Conservation (phyloP, 2,329 filamentous ascomycete genomes). For the Aureobasidium mangrovei region DNA sequence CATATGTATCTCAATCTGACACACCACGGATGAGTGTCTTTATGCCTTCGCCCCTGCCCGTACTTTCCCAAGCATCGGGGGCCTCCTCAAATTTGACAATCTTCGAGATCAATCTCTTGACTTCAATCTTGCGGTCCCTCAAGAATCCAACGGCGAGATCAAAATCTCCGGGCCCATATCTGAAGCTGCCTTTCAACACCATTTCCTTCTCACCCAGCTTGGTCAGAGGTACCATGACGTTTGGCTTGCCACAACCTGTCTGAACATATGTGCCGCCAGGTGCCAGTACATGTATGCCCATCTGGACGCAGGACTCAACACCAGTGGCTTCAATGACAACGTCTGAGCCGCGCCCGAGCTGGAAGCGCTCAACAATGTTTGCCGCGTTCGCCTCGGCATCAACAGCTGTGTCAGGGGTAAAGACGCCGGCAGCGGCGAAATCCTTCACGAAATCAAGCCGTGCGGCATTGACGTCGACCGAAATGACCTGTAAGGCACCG, state of each 20-base stretch:
- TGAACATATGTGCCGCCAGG: slow-evolving; percentile 53
- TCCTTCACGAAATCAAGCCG: slow-evolving; percentile 69
- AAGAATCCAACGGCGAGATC: slow-evolving; percentile 72
- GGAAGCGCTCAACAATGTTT: slow-evolving; percentile 55
- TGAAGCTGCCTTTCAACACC: slow-evolving; percentile 77
- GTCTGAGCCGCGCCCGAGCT: slow-evolving; percentile 46
- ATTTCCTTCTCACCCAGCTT: slow-evolving; percentile 84
- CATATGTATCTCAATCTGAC: neutral
- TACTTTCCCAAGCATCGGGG: slow-evolving; percentile 77
- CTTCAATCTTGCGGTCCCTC: slow-evolving; percentile 57
- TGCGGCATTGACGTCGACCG: slow-evolving; percentile 74
- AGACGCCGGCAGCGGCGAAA: slow-evolving; percentile 65
- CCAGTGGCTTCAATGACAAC: slow-evolving; percentile 41
- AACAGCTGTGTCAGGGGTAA: slow-evolving; percentile 48
- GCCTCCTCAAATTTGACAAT: slow-evolving; percentile 73
- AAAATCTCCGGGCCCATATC: slow-evolving; percentile 84
- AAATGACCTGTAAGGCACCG: slow-evolving; percentile 71
- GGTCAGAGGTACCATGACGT: slow-evolving; percentile 89
- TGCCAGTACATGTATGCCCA: slow-evolving; percentile 40
- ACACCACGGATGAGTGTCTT: slow-evolving; percentile 47
- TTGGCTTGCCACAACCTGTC: slow-evolving; percentile 79
- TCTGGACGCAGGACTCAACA: slow-evolving; percentile 42
- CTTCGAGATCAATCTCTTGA: slow-evolving; percentile 71
- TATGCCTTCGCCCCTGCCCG: slow-evolving; percentile 74
- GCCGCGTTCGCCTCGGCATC: slow-evolving; percentile 64